Percentiles rank a stretch among this genome's conserved stretches.
Conservation (phyloP, 768 basidiomycete genomes). For the Udeniomyces megalosporus region DNA sequence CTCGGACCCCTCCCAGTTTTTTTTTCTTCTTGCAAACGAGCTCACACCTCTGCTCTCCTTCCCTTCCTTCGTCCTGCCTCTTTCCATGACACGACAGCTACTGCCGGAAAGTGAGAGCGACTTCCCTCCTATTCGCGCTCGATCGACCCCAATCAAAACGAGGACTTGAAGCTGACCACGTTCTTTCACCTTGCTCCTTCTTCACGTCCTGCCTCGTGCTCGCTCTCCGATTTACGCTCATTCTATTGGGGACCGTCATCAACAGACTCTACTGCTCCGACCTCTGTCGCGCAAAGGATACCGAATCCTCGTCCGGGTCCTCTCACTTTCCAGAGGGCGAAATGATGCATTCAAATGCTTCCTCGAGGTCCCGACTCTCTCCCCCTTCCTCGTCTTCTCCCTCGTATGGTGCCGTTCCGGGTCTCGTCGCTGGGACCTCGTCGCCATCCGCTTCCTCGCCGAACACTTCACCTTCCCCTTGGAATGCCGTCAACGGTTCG, state of each 20-base stretch:
- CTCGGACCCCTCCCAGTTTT: not conserved
- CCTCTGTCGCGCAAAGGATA: slow-evolving; percentile 10
- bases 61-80: not conserved
- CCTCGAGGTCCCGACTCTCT: not conserved
- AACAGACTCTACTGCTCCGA: slow-evolving; percentile 11
- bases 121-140: too few relatives aligned
- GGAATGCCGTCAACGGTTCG: slow-evolving; percentile 8
- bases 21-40: not conserved
- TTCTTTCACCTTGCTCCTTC: not conserved
- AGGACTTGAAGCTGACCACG: not conserved
- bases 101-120: too few relatives aligned
- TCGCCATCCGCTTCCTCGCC: slow-evolving; percentile 10
- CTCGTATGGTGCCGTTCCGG: slow-evolving; percentile 5
- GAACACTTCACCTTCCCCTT: slow-evolving; percentile 4
- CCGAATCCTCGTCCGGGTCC: not conserved
- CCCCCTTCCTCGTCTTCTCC: slow-evolving; percentile 8
- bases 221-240: not conserved
- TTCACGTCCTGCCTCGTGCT: not conserved
- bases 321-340: not conserved
- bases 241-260: not conserved
- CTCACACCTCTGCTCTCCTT: not conserved
- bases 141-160: not conserved
- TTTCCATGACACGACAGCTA: not conserved
- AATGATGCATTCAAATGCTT: not conserved
- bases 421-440: slow-evolving; percentile 2